A percentile compares a stretch with the other conserved stretches of the same genome.
Conservation (phyloP, 2,329 filamentous ascomycete genomes). For the Neodidymelliopsis sp. region DNA sequence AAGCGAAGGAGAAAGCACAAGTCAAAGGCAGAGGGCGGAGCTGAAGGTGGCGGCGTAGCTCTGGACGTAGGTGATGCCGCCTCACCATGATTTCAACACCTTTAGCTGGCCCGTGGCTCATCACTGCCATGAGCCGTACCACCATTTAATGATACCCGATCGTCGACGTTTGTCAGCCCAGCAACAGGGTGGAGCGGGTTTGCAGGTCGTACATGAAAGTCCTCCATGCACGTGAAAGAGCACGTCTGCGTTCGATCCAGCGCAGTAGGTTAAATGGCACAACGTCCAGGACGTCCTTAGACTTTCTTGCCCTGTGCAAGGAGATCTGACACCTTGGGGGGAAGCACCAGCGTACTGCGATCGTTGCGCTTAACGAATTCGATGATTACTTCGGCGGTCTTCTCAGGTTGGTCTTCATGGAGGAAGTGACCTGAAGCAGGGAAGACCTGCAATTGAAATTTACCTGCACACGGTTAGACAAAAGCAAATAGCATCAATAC, state of each 20-base stretch:
- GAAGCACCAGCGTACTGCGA: conserved; percentile 80
- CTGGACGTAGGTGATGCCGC: conserved; percentile 25
- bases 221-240: neutral
- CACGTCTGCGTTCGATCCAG: neutral
- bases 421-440: conserved; percentile 96
- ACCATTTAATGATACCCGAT: conserved; percentile 21
- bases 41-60: conserved; percentile 16
- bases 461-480: conserved; percentile 63
- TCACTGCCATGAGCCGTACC: neutral
- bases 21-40: conserved; percentile 39
- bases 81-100: conserved; percentile 26
- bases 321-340: conserved; percentile 78
- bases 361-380: conserved; percentile 96
- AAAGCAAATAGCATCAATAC: conserved; percentile 1
- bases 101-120: neutral
- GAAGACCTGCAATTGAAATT: conserved; percentile 94
- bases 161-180: neutral
- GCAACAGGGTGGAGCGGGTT: neutral
- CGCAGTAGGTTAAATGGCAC: neutral
- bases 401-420: conserved; percentile 92
- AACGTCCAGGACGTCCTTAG: conserved; percentile 27
- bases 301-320: conserved; percentile 60
- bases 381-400: conserved; percentile 81
- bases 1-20: conserved; percentile 52
- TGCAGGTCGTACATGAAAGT: neutral